Base-by-base conservation (phyloP, 2,329 filamentous ascomycete species). In the Fusarium austroafricanum region DNA sequence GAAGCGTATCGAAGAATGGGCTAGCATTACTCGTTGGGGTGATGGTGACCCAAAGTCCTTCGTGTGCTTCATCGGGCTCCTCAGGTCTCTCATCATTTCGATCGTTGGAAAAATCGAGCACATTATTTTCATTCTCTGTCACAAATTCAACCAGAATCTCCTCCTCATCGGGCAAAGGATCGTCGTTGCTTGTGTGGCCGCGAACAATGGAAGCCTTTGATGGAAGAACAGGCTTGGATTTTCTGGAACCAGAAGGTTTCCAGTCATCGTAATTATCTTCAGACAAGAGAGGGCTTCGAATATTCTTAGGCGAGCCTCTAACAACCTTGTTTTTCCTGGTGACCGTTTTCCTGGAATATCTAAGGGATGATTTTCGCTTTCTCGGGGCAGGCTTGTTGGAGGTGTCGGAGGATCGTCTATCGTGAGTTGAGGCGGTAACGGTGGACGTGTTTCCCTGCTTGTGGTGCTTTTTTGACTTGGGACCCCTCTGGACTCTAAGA, bases 1-100 rank as follows among this genome's bases (percentile, higher is more conserved):
- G 84, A 4, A 99, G 86, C 0, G 95, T 98, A 76, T 99, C 96
- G 71, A 98, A 94, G 81, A 99, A 97, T 0, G 96, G 94, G 71
- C 91, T 96, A 7, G 92, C 91, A 67, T 93, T 95, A 78, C 89
- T 95, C 1, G 94, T 94, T 2, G 94, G 96, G 1, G 93, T 96
- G 55, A 99, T 88, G 10, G 96, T 97, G n/a, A 99, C 93, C 94
- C 94, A 98, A 6, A 99, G 86, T 3, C 94, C 95, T 72, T 96
- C 90, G 37, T 84, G 80, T 17, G 65, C 58, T n/a, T 49, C 43
- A 18, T 66, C 57, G 8, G 70, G 54, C 15, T 61, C 33, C 4
- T 72, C 66, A 10, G 66, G 39, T 11, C 77, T 70, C 9, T 75
- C 61, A 9, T 46, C 21, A 28, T 66, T 52, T 28, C 71, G 62